Evolutionary conservation across 208 protist species (phyloP).

Genomic region (Entamoeba invadens): DNA sequence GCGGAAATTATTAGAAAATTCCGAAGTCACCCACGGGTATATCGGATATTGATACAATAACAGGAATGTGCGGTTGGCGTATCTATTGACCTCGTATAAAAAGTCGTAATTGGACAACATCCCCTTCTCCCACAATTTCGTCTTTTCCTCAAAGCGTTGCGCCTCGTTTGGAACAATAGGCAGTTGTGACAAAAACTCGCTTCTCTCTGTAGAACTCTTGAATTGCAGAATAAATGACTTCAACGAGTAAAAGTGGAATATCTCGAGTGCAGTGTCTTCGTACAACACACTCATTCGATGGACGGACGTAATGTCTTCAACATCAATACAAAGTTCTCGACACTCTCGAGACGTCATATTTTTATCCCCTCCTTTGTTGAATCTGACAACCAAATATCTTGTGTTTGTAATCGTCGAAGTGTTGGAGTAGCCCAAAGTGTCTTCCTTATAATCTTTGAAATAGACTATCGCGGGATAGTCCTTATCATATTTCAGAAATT

Average conservation of each 20-base stretch:
- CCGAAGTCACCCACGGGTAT: slow-evolving; percentile 30
- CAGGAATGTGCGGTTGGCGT: slow-evolving; percentile 8
- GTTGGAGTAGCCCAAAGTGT: no score
- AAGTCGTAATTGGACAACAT: slow-evolving; percentile 30
- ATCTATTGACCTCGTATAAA: slow-evolving; percentile 23
- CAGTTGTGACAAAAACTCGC: neutral
- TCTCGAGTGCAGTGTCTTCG: neutral
- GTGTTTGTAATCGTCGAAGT: no score
- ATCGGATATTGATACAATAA: slow-evolving; percentile 29
- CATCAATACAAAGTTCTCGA: neutral
- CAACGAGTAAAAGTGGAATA: neutral
- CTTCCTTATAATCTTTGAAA: no score
- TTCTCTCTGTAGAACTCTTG: neutral
- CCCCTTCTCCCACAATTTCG: slow-evolving; percentile 5
- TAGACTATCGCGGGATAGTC: neutral
- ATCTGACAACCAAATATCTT: neutral
- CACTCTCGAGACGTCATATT: neutral
- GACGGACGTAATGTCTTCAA: neutral
- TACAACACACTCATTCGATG: neutral
- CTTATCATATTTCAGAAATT: neutral
- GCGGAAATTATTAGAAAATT: slow-evolving; percentile 29
- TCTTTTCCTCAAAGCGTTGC: neutral
- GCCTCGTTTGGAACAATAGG: neutral
- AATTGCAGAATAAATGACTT: neutral
- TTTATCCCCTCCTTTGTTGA: neutral